Base-by-base conservation (phyloP, 768 basidiomycete genomes). In the Auriscalpium microsporum region DNA sequence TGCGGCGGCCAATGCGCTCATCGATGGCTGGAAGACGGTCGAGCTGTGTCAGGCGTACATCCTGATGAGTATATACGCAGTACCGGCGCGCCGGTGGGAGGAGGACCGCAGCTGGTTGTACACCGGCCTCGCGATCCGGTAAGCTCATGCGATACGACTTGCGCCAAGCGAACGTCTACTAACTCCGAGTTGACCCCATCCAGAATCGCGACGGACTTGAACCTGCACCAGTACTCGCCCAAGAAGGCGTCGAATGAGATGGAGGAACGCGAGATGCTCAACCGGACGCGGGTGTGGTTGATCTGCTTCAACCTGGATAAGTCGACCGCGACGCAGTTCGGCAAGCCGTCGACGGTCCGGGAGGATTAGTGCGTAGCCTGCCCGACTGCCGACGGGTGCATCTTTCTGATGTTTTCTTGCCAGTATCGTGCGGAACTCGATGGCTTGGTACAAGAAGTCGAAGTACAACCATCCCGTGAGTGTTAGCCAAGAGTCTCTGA, bases 291-390 rank as follows among this genome's bases (percentile, higher is more conserved):
- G 19, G 79, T 88, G 7, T 97, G 93, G 93, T 71, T 95, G 55
- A 88, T 86, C 65, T 94, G 90, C 69, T 90, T 87, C 72, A 91
- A 94, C 69, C 73, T 95, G 44, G 94, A 97, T 68, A 84, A 91
- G 21, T 94, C 91, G 6, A 86, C 88, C 8, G 84, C 89, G 4
- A 86, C 84, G 16, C 87, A 94, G 68, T 92, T 94, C 69, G 94
- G 94, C 54, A 92, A 92, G 70, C 79, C 83, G 0, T 83, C 89
- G 16, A 90, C 89, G 46, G 84, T 96, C 66, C 76, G 76, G 1
- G 79, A 78, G 53, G 71, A 79, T 54, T 90, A 86, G 87, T 90
- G 85, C 83, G 69, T 71, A 52, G 76, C 73, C 56, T 89, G 34
- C 11, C 10, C 3, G 0, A 13, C 45, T 2, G 33, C 23, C 17